phyloP scores from a whole-genome alignment of 2,329 filamentous ascomycete species.

The Beauveria asiatica region DNA sequence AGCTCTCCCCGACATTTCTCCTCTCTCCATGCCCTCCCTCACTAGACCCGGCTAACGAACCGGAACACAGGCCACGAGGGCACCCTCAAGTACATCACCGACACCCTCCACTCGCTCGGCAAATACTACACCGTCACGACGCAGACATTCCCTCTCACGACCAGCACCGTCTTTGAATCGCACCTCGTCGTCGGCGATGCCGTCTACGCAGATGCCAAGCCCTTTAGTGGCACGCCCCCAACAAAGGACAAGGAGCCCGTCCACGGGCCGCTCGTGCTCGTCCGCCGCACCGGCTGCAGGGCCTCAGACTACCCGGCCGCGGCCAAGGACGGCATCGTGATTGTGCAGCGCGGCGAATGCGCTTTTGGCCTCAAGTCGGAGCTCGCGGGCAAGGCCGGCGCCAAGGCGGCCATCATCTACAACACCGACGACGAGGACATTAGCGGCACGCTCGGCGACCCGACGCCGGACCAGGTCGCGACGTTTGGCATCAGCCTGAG shows the following conservation, averaged over 20 bases:
- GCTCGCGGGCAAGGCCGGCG: constrained; percentile 59
- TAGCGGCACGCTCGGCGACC: constrained; percentile 59
- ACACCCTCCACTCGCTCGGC: constrained; percentile 43
- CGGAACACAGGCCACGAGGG: constrained; percentile 45
- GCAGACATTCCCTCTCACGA: constrained; percentile 55
- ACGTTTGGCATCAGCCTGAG: constrained; percentile 57
- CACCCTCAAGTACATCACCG: constrained; percentile 55
- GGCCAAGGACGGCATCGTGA: constrained; percentile 55
- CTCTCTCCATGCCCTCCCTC: not conserved
- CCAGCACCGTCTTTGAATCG: constrained; percentile 51
- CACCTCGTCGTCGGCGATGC: constrained; percentile 46
- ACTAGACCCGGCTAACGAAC: constrained; percentile 6
- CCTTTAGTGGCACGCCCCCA: constrained; percentile 61
- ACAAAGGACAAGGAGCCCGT: constrained; percentile 52
- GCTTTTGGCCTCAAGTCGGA: constrained; percentile 64
- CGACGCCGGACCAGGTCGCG: constrained; percentile 51
- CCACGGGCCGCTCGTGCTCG: constrained; percentile 50
- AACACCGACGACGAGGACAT: constrained; percentile 59
- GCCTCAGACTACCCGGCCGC: constrained; percentile 52
- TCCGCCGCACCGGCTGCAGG: constrained; percentile 55
- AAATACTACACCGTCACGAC: constrained; percentile 55
- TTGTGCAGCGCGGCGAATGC: constrained; percentile 63
- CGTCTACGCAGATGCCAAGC: constrained; percentile 39
- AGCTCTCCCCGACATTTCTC: constrained; percentile 12
- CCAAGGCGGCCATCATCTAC: constrained; percentile 63